phyloP scores from a whole-genome alignment of 2,329 filamentous ascomycete species.

The Apiospora malaysiana region DNA sequence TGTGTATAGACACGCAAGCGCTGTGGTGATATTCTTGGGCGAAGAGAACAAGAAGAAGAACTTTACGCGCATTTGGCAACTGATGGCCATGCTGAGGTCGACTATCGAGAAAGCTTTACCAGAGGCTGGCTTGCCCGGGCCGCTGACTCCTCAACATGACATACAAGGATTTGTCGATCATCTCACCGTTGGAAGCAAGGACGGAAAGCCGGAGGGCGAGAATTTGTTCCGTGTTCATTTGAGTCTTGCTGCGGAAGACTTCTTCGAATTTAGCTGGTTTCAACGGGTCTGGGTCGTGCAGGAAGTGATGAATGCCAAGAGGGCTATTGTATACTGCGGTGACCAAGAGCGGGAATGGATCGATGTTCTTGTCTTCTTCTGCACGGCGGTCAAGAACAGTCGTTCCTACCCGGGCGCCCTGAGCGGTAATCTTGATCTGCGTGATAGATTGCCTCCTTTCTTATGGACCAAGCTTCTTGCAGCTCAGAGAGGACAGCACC shows the following conservation, averaged over 20 bases:
- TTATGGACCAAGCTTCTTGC: constrained; percentile 21
- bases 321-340: constrained; percentile 17
- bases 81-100: constrained; percentile 19
- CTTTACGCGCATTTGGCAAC: constrained; percentile 22
- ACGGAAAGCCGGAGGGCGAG: constrained; percentile 3
- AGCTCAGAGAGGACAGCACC: neutral
- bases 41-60: constrained; percentile 16
- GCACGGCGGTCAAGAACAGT: constrained; percentile 19
- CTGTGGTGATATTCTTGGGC: constrained; percentile 20
- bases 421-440: constrained; percentile 13
- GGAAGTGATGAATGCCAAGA: constrained; percentile 22
- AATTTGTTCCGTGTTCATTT: constrained; percentile 15
- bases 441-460: constrained; percentile 20
- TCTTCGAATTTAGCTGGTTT: constrained; percentile 22
- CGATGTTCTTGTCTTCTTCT: constrained; percentile 21
- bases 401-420: constrained; percentile 6
- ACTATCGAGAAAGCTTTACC: constrained; percentile 8
- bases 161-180: constrained; percentile 12
- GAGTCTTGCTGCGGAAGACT: constrained; percentile 18
- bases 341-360: constrained; percentile 18
- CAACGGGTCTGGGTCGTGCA: constrained; percentile 22
- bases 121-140: neutral
- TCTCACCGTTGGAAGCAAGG: neutral
- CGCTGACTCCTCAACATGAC: constrained; percentile 18
- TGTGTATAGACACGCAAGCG: constrained; percentile 14